Base-by-base conservation (phyloP, 108 stramenopile genomes). In the Nannochloropsis gaditana region DNA sequence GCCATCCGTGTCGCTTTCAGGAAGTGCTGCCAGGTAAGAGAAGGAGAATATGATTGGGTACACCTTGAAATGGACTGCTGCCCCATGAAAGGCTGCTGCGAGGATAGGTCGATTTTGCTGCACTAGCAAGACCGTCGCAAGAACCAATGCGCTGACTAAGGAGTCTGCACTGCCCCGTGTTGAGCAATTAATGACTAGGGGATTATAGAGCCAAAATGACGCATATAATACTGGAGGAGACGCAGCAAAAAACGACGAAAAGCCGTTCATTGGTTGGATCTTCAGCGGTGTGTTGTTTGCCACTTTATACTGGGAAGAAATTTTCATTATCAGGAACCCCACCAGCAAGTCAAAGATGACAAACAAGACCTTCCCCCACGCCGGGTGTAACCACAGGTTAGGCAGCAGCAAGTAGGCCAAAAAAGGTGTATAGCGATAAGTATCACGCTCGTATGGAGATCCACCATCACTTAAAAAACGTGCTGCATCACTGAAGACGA, bases 351-450 rank as follows among this genome's bases (percentile, higher is more conserved):
- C 92, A 1, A 59, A 85, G 2, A 79, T 5, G 11, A 45, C 80
- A 59, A 90, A 92, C 10, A 93, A 11, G 2, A 92, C 2, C 44
- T 92, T 91, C 5, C 93, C 92, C 79, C 86, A 92, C 11, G 81
- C 79, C 83, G 41, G 84, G 42, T 50, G 79, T 2, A 59, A 9
- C 21, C 43, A 5, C 21, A 91, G 84, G 45, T 92, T 92, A 41
- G 90, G 91, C 21, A 91, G 79, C 31, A 98, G 82, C 9, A 96
- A 79, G 43, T 79, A 88, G 9, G 97, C 97, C 85, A 99, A 89
- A 80, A 98, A 92, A 5, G 99, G 99, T n/a, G 99, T 95, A 87
- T 99, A 99, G 41, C 99, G 95, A 93, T 98, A 99, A n/a, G 99
- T 98, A 79, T 94, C 93, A 43, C 99, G 92, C 81, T 92, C 92